Evolutionary conservation across 371 early-diverging fungal species (phyloP).

Genomic region (Lichtheimia corymbifera): DNA sequence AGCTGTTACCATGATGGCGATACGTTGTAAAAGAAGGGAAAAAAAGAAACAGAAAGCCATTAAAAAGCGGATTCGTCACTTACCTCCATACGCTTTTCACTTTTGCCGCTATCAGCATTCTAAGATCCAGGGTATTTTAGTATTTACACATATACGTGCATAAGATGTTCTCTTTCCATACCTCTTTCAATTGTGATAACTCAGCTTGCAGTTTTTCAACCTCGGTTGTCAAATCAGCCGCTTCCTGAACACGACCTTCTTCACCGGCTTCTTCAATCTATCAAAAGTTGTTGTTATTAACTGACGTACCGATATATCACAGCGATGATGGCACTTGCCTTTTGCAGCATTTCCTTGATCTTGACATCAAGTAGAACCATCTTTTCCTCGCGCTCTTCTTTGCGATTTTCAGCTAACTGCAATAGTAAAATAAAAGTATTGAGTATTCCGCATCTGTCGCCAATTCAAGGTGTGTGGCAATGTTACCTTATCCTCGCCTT

Average conservation of each 20-base stretch:
- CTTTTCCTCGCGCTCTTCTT: conserved; percentile 82
- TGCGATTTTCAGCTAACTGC: conserved; percentile 63
- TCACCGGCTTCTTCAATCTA: conserved; percentile 76
- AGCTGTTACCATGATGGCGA: not conserved
- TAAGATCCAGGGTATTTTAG: not conserved
- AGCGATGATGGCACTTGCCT: conserved; percentile 33
- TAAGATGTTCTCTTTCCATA: conserved; percentile 18
- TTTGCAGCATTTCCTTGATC: conserved; percentile 70
- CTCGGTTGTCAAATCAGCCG: conserved; percentile 60
- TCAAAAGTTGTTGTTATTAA: not conserved
- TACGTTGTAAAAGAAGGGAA: too few relatives aligned
- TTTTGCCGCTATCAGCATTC: conserved; percentile 17
- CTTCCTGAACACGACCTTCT: conserved; percentile 81
- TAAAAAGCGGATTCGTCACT: not conserved
- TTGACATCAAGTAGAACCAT: conserved; percentile 84
- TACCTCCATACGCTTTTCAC: conserved; percentile 20
- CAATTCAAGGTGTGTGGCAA: not conserved
- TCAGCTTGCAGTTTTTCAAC: conserved; percentile 71
- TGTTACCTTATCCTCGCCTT: conserved; percentile 71
- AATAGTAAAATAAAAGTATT: conserved; percentile 8
- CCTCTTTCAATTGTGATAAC: conserved; percentile 60
- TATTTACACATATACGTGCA: not conserved
- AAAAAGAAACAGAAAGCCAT: not conserved
- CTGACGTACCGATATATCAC: not conserved
- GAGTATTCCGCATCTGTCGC: not conserved